Base-by-base conservation (phyloP, 768 basidiomycete genomes). In the Rhizopogon roseolus region DNA sequence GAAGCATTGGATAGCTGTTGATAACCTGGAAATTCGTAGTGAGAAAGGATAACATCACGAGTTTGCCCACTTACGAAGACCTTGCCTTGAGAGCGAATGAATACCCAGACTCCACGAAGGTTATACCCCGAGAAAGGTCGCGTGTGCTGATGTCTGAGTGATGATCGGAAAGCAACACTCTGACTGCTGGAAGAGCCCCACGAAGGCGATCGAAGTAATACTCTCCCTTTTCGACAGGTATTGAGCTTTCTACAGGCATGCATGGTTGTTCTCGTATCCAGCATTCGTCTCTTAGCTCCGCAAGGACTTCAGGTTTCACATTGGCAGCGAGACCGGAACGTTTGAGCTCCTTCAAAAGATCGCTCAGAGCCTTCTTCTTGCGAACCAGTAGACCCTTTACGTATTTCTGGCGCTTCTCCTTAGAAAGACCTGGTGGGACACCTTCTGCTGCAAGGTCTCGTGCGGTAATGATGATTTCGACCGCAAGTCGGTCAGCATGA, bases 351-450 rank as follows among this genome's bases (percentile, higher is more conserved):
- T 93, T 96, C 57, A 97, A 73, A 17, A 97, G 75, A 64, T 98
- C 94, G 27, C 88, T 85, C 81, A 87, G 93, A 0, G 94, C 94
- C 64, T 90, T 91, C 57, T 89, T 76, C 73, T 98, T 99, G 45
- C 91, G 81, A 4, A 81, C 80, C 39, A 89, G 74, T 9, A 98
- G 70, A 19, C 84, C 81, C 66, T 94, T 95, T 50, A 71, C 76
- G 59, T 78, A 80, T 71, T 83, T 90, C 55, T 71, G 80, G 55
- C 76, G 81, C 60, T 73, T 80, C 51, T 82, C 81, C 52, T 67
- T 68, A 10, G 71, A 67, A 36, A 73, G 65, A 16, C 74, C 73
- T 14, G 66, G 54, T 4, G 83, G 73, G 40, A 82, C 62, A 0
- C 73, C 52, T 14, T 76, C 61, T 2, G 67, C 70, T 1, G 84